phyloP scores from a whole-genome alignment of 1,284 basidiomycete genomes.

The Meripilus lineatus region DNA sequence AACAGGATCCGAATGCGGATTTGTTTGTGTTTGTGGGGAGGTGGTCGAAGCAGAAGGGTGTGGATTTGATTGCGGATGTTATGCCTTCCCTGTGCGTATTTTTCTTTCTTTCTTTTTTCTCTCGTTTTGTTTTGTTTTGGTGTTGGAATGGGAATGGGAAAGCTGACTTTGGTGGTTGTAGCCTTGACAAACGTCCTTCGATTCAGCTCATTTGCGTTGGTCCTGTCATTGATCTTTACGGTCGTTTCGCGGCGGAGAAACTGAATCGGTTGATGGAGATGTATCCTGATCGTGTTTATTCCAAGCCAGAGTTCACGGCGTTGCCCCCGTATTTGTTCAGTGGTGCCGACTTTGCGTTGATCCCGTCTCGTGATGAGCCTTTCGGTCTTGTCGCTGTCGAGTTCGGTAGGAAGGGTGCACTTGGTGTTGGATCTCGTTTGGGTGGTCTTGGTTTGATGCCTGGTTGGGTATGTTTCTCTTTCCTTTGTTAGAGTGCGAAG shows the following conservation, averaged over 20 bases:
- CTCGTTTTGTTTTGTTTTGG: no score
- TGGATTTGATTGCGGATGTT: conserved; percentile 91
- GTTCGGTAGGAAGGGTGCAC: conserved; percentile 91
- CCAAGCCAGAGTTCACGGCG: conserved; percentile 91
- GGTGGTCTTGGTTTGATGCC: conserved; percentile 95
- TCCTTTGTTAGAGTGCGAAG: neutral
- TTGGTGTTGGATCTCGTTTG: conserved; percentile 88
- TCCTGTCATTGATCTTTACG: conserved; percentile 91
- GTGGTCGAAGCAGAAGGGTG: conserved; percentile 96
- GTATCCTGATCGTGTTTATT: conserved; percentile 88
- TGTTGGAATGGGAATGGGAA: no score
- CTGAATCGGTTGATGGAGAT: conserved; percentile 89
- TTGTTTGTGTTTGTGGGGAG: conserved; percentile 93
- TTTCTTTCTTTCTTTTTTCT: conserved; percentile 6
- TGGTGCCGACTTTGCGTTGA: conserved; percentile 90
- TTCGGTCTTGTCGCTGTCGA: conserved; percentile 94
- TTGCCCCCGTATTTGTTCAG: conserved; percentile 91
- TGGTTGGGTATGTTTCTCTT: conserved; percentile 72
- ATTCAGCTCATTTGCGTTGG: conserved; percentile 88
- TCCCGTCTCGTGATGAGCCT: conserved; percentile 91
- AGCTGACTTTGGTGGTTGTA: conserved; percentile 26
- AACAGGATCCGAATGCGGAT: conserved; percentile 84
- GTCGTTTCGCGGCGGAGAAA: conserved; percentile 91
- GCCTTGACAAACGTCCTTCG: conserved; percentile 78
- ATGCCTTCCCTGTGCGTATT: conserved; percentile 76